These are phyloP conservation scores for Dactylellina cionopaga DNA, from an alignment of 2,329 filamentous ascomycete species.

Conservation along the genomic window DNA sequence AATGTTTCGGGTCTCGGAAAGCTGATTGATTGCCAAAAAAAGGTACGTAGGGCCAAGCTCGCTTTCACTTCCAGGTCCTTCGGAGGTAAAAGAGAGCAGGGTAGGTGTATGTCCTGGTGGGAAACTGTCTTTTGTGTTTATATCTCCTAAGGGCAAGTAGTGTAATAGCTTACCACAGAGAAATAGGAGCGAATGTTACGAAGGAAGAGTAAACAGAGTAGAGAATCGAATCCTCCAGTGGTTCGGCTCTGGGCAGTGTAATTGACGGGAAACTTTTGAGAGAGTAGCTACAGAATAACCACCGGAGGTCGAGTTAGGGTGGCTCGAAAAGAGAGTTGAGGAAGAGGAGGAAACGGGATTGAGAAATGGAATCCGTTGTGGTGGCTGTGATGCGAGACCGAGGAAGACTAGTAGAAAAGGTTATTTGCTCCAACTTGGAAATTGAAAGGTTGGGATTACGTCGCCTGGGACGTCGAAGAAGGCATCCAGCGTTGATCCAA, in stretches of 20 bases:
- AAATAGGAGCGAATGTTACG: constrained; percentile 9
- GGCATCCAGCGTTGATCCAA: constrained; percentile 6
- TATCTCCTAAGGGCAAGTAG: constrained; percentile 46
- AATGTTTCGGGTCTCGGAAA: constrained; percentile 38
- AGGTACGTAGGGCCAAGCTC: constrained; percentile 48
- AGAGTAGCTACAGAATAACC: constrained; percentile 41
- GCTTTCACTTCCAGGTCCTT: constrained; percentile 29
- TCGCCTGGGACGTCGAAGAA: constrained; percentile 17
- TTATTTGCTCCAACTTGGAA: constrained; percentile 51
- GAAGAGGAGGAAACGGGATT: constrained; percentile 54
- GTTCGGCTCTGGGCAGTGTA: constrained; percentile 24
- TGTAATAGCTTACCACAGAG: constrained; percentile 8
- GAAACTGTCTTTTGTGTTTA: too few relatives aligned
- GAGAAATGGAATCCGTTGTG: constrained; percentile 52
- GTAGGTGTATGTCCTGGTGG: constrained; percentile 30
- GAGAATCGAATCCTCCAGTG: constrained; percentile 44
- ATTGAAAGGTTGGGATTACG: constrained; percentile 23
- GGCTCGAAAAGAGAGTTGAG: constrained; percentile 52
- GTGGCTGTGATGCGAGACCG: constrained; percentile 45
- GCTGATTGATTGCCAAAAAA: constrained; percentile 46
- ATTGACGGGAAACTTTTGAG: constrained; percentile 20
- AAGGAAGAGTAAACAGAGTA: not conserved
- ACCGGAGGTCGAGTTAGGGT: constrained; percentile 55
- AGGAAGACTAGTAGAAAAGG: constrained; percentile 37
- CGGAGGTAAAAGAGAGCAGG: constrained; percentile 28